These are phyloP conservation scores for Phlyctochytrium arcticum DNA, from an alignment of 192 early-diverging fungal species.

Conservation along the genomic window DNA sequence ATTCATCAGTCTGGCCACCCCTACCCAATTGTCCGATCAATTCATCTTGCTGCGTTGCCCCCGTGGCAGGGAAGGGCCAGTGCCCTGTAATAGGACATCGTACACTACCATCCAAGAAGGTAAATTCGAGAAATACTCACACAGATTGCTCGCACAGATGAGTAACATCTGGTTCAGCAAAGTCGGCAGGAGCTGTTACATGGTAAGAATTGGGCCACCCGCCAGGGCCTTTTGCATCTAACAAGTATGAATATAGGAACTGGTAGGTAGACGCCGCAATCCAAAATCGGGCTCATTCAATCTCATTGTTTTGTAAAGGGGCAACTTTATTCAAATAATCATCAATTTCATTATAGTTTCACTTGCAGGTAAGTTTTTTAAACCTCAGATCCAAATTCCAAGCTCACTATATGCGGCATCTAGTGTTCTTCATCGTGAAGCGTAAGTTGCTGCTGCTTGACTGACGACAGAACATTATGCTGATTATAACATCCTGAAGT, in stretches of 20 bases:
- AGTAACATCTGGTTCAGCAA: slow-evolving; percentile 13
- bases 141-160: neutral
- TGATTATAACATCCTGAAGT: neutral
- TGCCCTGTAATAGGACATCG: neutral
- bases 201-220: neutral
- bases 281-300: neutral
- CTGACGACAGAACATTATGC: neutral
- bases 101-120: neutral
- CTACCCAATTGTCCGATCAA: slow-evolving; percentile 33
- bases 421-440: slow-evolving; percentile 61
- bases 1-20: slow-evolving; percentile 51
- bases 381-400: no score
- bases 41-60: slow-evolving; percentile 30
- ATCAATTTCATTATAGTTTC: slow-evolving; percentile 65
- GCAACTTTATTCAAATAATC: slow-evolving; percentile 58
- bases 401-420: no score
- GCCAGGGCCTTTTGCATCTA: neutral
- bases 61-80: neutral
- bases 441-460: slow-evolving; percentile 3
- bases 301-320: slow-evolving; percentile 16
- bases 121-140: neutral
- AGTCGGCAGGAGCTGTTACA: slow-evolving; percentile 46
- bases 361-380: slow-evolving; percentile 3
- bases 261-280: neutral
- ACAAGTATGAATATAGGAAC: neutral